Conservation (phyloP, 2,329 filamentous ascomycete genomes). For the Scleromitrula shiraiana region DNA sequence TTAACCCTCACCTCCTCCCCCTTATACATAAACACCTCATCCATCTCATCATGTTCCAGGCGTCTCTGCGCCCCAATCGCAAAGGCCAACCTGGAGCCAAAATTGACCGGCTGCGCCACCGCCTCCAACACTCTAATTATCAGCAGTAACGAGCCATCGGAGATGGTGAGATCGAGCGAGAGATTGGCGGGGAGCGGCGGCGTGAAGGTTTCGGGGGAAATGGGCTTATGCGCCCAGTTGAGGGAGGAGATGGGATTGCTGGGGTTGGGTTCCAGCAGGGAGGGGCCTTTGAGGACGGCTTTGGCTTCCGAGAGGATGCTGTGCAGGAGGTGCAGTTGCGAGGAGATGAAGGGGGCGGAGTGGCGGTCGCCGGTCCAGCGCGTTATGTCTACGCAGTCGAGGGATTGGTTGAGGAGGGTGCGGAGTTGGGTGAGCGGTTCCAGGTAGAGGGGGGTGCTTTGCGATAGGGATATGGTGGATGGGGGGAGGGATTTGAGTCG, state of each 20-base stretch:
- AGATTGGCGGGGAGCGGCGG: conserved; percentile 57
- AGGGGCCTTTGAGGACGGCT: conserved; percentile 48
- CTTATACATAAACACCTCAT: conserved; percentile 59
- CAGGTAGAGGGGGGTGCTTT: conserved; percentile 47
- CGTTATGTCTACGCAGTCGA: conserved; percentile 75
- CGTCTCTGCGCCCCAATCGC: conserved; percentile 59
- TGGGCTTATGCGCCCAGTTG: conserved; percentile 26
- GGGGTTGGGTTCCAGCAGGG: conserved; percentile 14
- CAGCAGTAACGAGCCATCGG: conserved; percentile 62
- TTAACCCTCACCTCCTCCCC: conserved; percentile 72
- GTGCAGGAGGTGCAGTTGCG: conserved; percentile 48
- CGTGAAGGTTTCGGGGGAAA: conserved; percentile 42
- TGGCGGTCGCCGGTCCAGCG: conserved; percentile 61
- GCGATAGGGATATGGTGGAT: conserved; percentile 27
- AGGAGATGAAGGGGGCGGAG: conserved; percentile 43
- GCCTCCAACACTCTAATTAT: conserved; percentile 64
- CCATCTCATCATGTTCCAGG: conserved; percentile 71
- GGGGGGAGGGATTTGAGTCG: conserved; percentile 60
- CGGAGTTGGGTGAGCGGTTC: conserved; percentile 64
- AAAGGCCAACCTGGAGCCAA: conserved; percentile 59
- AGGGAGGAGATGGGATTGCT: conserved; percentile 18
- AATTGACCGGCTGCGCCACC: conserved; percentile 49
- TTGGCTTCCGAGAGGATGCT: conserved; percentile 45
- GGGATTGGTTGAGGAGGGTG: conserved; percentile 70
- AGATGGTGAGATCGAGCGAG: conserved; percentile 65